These are phyloP conservation scores for Sarocladiaceae sp. DNA, from an alignment of 2,329 filamentous ascomycete species.

Conservation along the genomic window DNA sequence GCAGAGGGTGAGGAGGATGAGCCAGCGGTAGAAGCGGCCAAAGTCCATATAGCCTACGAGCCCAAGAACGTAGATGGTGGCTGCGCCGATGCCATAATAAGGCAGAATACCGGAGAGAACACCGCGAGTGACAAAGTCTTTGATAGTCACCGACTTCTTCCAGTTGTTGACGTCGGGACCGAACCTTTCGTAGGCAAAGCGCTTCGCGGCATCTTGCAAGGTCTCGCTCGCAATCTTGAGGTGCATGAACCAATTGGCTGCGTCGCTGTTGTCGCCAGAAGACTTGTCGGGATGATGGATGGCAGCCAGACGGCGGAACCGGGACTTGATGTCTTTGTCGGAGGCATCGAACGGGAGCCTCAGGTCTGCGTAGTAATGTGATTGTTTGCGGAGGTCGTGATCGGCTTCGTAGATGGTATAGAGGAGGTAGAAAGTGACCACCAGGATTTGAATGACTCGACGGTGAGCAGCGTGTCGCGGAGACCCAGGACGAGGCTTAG, in stretches of 20 bases:
- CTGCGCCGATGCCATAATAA: conserved; percentile 54
- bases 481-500: conserved; percentile 64
- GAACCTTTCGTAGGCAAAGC: conserved; percentile 87
- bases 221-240: conserved; percentile 80
- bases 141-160: conserved; percentile 59
- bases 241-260: conserved; percentile 61
- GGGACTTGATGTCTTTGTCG: conserved; percentile 73
- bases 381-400: conserved; percentile 63
- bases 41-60: conserved; percentile 62
- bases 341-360: conserved; percentile 61
- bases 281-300: conserved; percentile 82
- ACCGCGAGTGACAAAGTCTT: conserved; percentile 67
- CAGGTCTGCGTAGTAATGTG: conserved; percentile 75
- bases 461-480: conserved; percentile 67
- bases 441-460: conserved; percentile 73
- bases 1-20: conserved; percentile 46
- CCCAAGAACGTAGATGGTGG: conserved; percentile 54
- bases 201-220: conserved; percentile 65
- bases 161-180: conserved; percentile 65
- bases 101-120: conserved; percentile 49
- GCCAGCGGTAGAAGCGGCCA: conserved; percentile 61
- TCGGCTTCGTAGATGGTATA: conserved; percentile 94
- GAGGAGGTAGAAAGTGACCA: conserved; percentile 76
- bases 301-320: conserved; percentile 71
- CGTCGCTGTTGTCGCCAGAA: conserved; percentile 25